Percentiles rank a stretch among this genome's conserved stretches.
Evolutionary conservation across 2,329 filamentous ascomycete species (phyloP).

Genomic region (Sarocladium kiliense): DNA sequence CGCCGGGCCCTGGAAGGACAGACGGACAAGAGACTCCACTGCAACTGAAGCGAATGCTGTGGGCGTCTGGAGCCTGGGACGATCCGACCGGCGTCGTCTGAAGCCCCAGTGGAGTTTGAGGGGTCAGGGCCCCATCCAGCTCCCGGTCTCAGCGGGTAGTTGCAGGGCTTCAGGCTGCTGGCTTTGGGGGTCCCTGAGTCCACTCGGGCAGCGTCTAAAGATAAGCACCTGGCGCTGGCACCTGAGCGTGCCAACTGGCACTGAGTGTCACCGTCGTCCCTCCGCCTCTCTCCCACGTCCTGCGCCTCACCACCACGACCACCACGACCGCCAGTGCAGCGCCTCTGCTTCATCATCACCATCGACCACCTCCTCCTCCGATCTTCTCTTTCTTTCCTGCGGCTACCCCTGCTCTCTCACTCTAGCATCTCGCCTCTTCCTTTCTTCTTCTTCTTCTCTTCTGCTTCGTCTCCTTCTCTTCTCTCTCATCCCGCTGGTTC

Average conservation of each 20-base stretch:
- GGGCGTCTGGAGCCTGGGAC: not conserved
- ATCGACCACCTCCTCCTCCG: not conserved
- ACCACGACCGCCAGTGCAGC: too few relatives aligned
- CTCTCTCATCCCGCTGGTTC: conserved; percentile 2
- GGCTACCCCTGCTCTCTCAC: not conserved
- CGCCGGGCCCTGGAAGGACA: not conserved
- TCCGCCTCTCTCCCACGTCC: not conserved
- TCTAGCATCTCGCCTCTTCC: not conserved
- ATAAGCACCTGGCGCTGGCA: not conserved
- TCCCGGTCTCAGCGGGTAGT: not conserved
- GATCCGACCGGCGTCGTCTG: not conserved
- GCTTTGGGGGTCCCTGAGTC: not conserved
- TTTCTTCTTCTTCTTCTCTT: not conserved
- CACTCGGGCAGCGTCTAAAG: not conserved
- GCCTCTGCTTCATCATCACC: too few relatives aligned
- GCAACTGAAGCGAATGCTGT: not conserved
- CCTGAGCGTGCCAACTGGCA: too few relatives aligned
- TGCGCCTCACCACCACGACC: not conserved
- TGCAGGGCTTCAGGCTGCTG: not conserved
- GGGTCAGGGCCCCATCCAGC: not conserved
- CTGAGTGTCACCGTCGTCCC: not conserved
- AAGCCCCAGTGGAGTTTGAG: not conserved
- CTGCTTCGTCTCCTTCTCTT: not conserved
- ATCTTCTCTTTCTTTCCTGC: too few relatives aligned
- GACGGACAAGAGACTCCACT: not conserved